Evolutionary conservation across 805 yeast species (phyloP), one percentile per base, ranked within the genome.

Genomic region (Torulaspora gathmanii): DNA sequence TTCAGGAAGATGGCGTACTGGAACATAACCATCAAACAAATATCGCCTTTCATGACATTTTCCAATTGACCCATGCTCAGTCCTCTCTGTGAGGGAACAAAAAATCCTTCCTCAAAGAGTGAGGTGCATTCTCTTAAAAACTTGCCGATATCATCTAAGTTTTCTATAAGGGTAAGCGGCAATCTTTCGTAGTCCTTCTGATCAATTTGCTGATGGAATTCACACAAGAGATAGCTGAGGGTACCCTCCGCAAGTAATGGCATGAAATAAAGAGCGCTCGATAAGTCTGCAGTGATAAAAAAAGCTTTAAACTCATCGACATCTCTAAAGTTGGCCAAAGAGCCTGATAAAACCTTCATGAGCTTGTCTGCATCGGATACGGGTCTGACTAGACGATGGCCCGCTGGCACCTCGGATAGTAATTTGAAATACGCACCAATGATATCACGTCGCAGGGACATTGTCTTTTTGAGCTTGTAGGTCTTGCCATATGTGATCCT

Each of bases 211-310:
- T 22, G 20, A 12, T 19, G 17, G 17, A 34, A 29, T 13, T 44
- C 30, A 4, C 20, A 25, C 12, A 37, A 40, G 22, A 53, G 28
- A 38, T 51, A 53, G 29, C 44, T 28, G 15, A 60, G 43, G 3
- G 56, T 48, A 9, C 46, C 50, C 30, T 62, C 63, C 10, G 60
- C 58, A 6, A 62, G 19, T 19, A 54, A 28, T 11, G 64, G 62
- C 35, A 62, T 39, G 23, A 51, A 53, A 16, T 46, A 51, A 11
- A 54, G 31, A 20, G 57, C 57, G 16, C 44, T 41, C 10, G 47
- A 30, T 12, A 51, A 15, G 20, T 47, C 44, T 12, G 41, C 44
- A 8, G 50, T 43, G 9, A 44, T 31, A 25, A 61, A 58, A 30
- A 62, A 62, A 2, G 52, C 46, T 37, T 45, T 41, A 33, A 60